A percentile compares a stretch with the other conserved stretches of the same genome.
These are phyloP conservation scores for Apophysomyces trapeziformis DNA, from an alignment of 371 early-diverging fungal species.

Conservation along the genomic window DNA sequence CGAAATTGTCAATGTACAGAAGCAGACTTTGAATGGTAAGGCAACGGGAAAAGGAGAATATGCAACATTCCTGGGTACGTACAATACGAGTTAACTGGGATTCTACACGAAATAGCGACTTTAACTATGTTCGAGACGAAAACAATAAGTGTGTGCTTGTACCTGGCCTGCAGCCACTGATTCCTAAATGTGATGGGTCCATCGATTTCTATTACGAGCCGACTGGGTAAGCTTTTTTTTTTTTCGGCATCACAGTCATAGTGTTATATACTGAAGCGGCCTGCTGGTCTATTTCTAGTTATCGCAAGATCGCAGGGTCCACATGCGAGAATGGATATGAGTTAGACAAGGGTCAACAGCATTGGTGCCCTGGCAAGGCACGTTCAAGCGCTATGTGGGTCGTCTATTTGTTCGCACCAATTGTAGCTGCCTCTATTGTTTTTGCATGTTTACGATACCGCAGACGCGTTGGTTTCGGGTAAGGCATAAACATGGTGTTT, in stretches of 20 bases:
- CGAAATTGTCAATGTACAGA: conserved; percentile 77
- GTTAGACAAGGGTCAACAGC: conserved; percentile 60
- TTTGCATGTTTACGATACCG: conserved; percentile 41
- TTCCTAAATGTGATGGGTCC: conserved; percentile 59
- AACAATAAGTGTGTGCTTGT: conserved; percentile 68
- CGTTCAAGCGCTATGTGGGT: conserved; percentile 41
- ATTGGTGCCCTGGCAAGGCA: conserved; percentile 70
- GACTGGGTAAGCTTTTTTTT: conserved; percentile 41
- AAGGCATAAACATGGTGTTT: conserved; percentile 1
- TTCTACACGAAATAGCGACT: conserved; percentile 54
- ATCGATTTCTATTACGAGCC: conserved; percentile 64
- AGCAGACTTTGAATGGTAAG: conserved; percentile 87
- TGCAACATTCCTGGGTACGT: no score
- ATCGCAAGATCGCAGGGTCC: conserved; percentile 80
- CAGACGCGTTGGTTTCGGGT: conserved; percentile 44
- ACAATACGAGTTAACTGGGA: no score
- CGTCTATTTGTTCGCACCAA: conserved; percentile 41
- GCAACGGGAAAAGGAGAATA: background rate
- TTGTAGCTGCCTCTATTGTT: conserved; percentile 41
- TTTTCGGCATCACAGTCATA: no score
- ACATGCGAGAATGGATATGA: conserved; percentile 66
- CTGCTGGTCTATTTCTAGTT: conserved; percentile 40
- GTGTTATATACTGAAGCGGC: background rate
- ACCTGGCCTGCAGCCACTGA: conserved; percentile 59
- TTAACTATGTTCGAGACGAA: conserved; percentile 71